These are phyloP conservation scores for Sisymbrium altissimum DNA, from an alignment of 345 rosid genomes.

Conservation along the genomic window DNA sequence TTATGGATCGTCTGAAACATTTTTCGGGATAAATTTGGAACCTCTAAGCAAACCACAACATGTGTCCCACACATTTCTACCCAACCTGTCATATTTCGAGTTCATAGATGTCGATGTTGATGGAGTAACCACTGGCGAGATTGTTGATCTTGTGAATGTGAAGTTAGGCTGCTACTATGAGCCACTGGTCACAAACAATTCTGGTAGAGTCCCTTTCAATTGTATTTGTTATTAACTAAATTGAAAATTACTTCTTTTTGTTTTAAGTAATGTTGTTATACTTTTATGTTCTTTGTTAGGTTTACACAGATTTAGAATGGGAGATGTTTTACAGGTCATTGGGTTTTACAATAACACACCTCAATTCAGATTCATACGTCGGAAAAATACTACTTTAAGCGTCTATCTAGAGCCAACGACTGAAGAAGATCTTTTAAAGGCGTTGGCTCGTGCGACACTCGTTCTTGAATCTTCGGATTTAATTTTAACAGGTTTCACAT, in stretches of 20 bases:
- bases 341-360: not conserved
- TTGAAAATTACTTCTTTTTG: not conserved
- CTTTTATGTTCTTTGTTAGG: not conserved
- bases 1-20: not conserved
- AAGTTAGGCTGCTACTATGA: not conserved
- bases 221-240: not conserved
- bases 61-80: not conserved
- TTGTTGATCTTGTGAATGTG: not conserved
- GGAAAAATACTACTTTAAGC: not conserved
- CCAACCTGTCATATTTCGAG: not conserved
- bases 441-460: not conserved
- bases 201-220: not conserved
- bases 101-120: not conserved
- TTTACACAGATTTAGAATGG: not conserved
- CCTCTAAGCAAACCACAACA: not conserved
- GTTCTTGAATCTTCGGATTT: not conserved
- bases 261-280: not conserved
- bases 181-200: not conserved
- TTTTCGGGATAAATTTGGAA: not conserved
- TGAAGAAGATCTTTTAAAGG: not conserved
- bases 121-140: not conserved
- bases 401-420: not conserved
- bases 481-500: not conserved
- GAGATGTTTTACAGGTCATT: not conserved
- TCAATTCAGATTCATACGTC: not conserved